phyloP scores from a whole-genome alignment of 495 filamentous ascomycete genomes.

The Trichoderma parareesei region DNA sequence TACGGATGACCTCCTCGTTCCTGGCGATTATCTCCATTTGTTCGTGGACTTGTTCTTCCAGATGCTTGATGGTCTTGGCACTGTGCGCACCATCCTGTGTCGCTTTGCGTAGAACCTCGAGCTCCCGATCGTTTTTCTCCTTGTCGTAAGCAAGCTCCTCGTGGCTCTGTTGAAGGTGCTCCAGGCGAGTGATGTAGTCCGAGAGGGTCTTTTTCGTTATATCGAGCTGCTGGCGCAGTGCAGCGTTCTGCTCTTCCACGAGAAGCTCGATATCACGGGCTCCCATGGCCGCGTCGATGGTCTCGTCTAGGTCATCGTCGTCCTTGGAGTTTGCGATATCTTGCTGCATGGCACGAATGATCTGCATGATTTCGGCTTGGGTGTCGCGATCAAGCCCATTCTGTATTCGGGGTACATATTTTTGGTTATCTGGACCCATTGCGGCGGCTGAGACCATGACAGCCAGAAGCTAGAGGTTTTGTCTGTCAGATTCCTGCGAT shows the following conservation, averaged over 20 bases:
- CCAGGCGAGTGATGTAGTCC: constrained; percentile 48
- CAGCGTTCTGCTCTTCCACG: constrained; percentile 20
- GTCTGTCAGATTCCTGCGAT: constrained; percentile 14
- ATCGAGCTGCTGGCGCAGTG: constrained; percentile 18
- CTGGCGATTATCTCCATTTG: constrained; percentile 21
- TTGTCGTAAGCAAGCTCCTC: constrained; percentile 43
- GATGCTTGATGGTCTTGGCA: constrained; percentile 26
- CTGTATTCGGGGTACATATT: constrained; percentile 46
- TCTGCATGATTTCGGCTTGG: constrained; percentile 32
- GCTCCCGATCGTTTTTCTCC: constrained; percentile 52
- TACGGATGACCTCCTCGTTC: constrained; percentile 16
- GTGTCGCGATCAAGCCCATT: constrained; percentile 36
- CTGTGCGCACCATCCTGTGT: constrained; percentile 22
- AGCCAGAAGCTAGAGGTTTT: constrained; percentile 48
- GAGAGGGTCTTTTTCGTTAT: constrained; percentile 29
- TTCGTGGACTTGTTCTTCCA: constrained; percentile 25
- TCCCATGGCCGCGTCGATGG: constrained; percentile 32
- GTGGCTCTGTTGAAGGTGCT: constrained; percentile 50
- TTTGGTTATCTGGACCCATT: constrained; percentile 43
- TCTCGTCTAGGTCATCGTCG: constrained; percentile 11
- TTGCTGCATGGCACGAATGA: constrained; percentile 13
- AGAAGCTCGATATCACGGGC: constrained; percentile 33
- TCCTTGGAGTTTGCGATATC: constrained; percentile 7
- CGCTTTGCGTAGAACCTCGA: constrained; percentile 35
- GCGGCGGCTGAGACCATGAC: constrained; percentile 57